phyloP scores from a whole-genome alignment of 228 moss, liverwort and hornwort genomes.

The Sphagnum magellanicum region DNA sequence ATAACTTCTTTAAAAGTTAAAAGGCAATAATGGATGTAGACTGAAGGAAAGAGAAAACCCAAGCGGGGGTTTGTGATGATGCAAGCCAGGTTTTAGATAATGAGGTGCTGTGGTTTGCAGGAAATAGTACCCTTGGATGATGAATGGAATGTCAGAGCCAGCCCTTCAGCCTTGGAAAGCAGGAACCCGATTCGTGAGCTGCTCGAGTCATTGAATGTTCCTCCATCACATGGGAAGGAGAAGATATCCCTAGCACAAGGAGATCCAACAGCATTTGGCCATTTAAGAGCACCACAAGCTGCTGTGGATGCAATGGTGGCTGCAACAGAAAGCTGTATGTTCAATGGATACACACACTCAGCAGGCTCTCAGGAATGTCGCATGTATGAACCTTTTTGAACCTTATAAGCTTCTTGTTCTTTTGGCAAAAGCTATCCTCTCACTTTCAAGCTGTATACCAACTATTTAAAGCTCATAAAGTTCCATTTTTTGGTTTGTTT shows the following conservation, averaged over 20 bases:
- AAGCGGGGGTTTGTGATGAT: neutral
- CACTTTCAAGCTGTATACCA: neutral
- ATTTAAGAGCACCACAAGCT: slow-evolving; percentile 69
- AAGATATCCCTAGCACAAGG: slow-evolving; percentile 77
- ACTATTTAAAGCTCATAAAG: too few species aligned
- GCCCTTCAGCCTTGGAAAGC: slow-evolving; percentile 45
- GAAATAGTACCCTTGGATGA: slow-evolving; percentile 28
- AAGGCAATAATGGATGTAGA: too few species aligned
- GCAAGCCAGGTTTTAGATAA: neutral
- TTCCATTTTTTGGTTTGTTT: too few species aligned
- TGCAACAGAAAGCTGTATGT: slow-evolving; percentile 46
- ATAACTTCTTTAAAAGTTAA: too few species aligned
- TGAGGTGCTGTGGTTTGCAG: slow-evolving; percentile 4
- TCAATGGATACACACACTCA: slow-evolving; percentile 74
- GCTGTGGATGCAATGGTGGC: slow-evolving; percentile 59
- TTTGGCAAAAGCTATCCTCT: neutral
- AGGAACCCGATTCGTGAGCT: slow-evolving; percentile 76
- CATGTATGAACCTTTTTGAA: slow-evolving; percentile 28
- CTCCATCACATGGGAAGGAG: slow-evolving; percentile 41
- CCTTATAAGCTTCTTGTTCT: neutral
- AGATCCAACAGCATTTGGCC: slow-evolving; percentile 72
- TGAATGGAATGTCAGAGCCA: slow-evolving; percentile 72
- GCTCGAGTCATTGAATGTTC: slow-evolving; percentile 39
- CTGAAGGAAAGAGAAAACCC: too few species aligned
- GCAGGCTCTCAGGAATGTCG: slow-evolving; percentile 64